Evolutionary conservation across 2,329 filamentous ascomycete species (phyloP).

Genomic region (Plectosphaerella cucumerina): DNA sequence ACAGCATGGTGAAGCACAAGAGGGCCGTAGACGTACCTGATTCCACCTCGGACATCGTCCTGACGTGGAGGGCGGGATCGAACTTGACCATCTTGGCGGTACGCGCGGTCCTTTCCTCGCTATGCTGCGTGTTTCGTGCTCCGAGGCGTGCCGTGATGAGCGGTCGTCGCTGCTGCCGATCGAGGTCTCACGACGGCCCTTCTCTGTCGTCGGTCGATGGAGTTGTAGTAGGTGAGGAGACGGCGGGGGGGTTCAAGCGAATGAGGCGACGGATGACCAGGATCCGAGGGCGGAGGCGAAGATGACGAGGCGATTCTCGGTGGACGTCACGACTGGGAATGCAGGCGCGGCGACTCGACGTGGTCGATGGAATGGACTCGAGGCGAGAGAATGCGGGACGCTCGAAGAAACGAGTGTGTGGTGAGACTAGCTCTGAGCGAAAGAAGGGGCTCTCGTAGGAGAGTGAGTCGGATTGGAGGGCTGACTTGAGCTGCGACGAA

Average conservation of each 20-base stretch:
- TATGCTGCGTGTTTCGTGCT: neutral
- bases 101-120: neutral
- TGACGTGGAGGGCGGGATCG: slow-evolving; percentile 12
- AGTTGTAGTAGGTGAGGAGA: too few species aligned
- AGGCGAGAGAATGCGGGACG: slow-evolving; percentile 5
- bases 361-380: neutral
- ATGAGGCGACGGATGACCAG: neutral
- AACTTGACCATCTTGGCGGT: slow-evolving; percentile 8
- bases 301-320: neutral
- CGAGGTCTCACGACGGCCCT: too few species aligned
- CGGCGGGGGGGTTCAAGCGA: slow-evolving; percentile 1
- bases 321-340: neutral
- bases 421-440: slow-evolving; percentile 14
- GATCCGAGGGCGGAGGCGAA: neutral
- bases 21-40: slow-evolving; percentile 7
- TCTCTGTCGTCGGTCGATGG: neutral
- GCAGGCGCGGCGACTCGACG: neutral
- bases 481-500: neutral
- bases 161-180: slow-evolving; percentile 3
- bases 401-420: slow-evolving; percentile 12
- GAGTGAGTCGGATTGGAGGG: neutral
- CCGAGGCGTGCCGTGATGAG: neutral
- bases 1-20: neutral
- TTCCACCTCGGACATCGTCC: slow-evolving; percentile 10
- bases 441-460: slow-evolving; percentile 1